These are phyloP conservation scores for Reutealis trisperma DNA, from an alignment of 345 rosid genomes.

Conservation along the genomic window DNA sequence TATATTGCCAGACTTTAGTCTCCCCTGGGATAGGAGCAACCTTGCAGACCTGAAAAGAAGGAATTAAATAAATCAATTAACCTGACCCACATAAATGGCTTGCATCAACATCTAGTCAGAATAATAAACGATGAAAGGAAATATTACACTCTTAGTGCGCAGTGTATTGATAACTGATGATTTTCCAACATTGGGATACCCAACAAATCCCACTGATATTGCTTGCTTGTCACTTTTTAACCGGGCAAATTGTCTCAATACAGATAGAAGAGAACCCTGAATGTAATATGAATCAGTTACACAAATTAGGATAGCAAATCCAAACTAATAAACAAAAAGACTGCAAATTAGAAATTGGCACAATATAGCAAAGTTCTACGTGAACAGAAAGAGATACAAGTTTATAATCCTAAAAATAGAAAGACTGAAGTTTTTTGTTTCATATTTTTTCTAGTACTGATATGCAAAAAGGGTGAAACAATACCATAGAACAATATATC, in stretches of 20 bases:
- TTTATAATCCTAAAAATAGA: neutral
- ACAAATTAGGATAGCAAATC: neutral
- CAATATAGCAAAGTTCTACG: neutral
- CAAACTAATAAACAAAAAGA: neutral
- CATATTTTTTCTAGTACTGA: neutral
- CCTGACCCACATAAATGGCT: neutral
- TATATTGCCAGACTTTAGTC: conserved; percentile 98
- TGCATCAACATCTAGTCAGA: neutral
- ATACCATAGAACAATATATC: neutral
- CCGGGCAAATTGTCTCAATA: conserved; percentile 88
- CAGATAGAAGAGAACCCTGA: conserved; percentile 91
- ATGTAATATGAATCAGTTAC: conserved; percentile 8
- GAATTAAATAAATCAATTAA: conserved; percentile 4
- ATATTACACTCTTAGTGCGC: conserved; percentile 80
- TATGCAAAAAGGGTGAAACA: neutral
- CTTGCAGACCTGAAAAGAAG: conserved; percentile 71
- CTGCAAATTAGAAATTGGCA: neutral
- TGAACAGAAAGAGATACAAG: neutral
- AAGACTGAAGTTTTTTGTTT: too few species aligned
- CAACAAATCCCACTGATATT: conserved; percentile 91
- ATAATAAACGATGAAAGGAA: neutral
- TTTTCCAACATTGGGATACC: conserved; percentile 97
- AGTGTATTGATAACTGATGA: conserved; percentile 94
- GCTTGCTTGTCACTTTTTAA: conserved; percentile 94
- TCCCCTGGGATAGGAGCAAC: conserved; percentile 99